A percentile compares a stretch with the other conserved stretches of the same genome.
These are phyloP conservation scores for Paraleonurus japonicus DNA, from an alignment of 257 asterid genomes.

Conservation along the genomic window DNA sequence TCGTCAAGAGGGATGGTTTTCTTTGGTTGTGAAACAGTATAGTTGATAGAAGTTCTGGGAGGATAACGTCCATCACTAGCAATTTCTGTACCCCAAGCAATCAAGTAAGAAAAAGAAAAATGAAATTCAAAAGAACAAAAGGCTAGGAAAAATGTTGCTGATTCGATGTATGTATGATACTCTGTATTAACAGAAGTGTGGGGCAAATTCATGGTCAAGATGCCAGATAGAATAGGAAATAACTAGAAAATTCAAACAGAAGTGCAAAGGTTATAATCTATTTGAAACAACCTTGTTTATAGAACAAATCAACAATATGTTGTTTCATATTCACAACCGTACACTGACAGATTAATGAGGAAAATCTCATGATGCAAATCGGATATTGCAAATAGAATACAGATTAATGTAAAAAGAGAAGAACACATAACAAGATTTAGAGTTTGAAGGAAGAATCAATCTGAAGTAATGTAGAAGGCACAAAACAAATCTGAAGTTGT, in stretches of 20 bases:
- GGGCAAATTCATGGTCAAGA: background rate
- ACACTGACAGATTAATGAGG: background rate
- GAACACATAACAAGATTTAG: background rate
- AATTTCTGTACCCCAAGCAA: slow-evolving; percentile 35
- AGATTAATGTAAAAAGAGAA: background rate
- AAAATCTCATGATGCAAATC: background rate
- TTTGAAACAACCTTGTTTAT: background rate
- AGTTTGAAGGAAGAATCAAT: background rate
- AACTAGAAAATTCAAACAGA: slow-evolving; percentile 3
- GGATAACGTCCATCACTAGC: slow-evolving; percentile 47
- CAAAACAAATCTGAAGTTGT: background rate
- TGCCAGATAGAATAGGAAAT: background rate
- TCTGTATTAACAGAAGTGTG: background rate
- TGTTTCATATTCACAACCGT: background rate
- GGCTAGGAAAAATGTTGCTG: background rate
- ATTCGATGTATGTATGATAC: background rate
- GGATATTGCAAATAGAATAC: background rate
- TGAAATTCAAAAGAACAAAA: background rate
- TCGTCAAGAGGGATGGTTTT: slow-evolving; percentile 27
- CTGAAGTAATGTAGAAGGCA: background rate
- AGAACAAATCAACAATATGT: slow-evolving; percentile 1
- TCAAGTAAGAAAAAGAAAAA: background rate
- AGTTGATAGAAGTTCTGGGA: slow-evolving; percentile 34
- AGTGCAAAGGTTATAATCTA: background rate
- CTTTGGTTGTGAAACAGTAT: slow-evolving; percentile 40